phyloP scores from a whole-genome alignment of 345 rosid genomes.

The Hirschfeldia incana region DNA sequence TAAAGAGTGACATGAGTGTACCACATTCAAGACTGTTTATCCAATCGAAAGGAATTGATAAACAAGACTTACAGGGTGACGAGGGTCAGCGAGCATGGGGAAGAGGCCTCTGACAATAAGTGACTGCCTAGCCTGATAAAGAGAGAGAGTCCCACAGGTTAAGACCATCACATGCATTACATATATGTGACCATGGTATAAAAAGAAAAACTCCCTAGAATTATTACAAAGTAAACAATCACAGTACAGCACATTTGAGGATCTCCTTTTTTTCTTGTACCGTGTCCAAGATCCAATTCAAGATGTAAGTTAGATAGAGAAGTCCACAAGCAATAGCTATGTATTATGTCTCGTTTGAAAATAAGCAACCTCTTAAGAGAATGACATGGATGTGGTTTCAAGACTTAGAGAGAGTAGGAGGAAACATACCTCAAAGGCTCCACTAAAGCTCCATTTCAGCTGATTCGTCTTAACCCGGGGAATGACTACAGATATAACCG shows the following conservation, averaged over 20 bases:
- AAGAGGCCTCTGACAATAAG: conserved; percentile 86
- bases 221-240: neutral
- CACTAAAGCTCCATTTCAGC: conserved; percentile 94
- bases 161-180: neutral
- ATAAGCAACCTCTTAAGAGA: neutral
- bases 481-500: conserved; percentile 94
- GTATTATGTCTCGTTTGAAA: neutral
- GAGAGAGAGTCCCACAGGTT: neutral
- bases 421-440: conserved; percentile 84
- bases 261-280: neutral
- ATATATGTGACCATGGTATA: neutral
- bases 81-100: conserved; percentile 94
- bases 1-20: neutral
- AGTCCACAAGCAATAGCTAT: neutral
- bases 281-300: neutral
- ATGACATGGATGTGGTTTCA: neutral
- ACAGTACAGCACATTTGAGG: neutral
- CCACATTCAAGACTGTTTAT: conserved; percentile 3
- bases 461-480: conserved; percentile 98
- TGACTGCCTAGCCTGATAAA: conserved; percentile 79
- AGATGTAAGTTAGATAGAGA: neutral
- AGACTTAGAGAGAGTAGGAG: neutral
- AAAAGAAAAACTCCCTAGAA: neutral
- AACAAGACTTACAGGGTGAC: conserved; percentile 66
- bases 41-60: neutral